A percentile compares a stretch with the other conserved stretches of the same genome.
phyloP scores from a whole-genome alignment of 228 moss, liverwort and hornwort species.

The Sphagnum magellanicum region DNA sequence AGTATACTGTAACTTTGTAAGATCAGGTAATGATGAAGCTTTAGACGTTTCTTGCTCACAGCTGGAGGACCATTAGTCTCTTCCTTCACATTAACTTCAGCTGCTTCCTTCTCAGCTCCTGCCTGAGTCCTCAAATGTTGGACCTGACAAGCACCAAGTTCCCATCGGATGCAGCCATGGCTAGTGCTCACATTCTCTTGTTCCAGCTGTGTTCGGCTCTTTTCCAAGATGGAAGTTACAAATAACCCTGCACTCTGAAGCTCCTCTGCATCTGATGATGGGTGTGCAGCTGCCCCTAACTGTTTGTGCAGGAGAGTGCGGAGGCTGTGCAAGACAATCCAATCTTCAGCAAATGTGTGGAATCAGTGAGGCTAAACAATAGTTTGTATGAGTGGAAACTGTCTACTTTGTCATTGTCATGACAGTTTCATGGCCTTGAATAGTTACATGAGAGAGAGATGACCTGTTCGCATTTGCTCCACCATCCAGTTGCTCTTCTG shows the following conservation, averaged over 20 bases:
- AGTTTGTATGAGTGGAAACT: no score
- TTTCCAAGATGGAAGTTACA: conserved; percentile 25
- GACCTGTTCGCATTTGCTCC: conserved; percentile 66
- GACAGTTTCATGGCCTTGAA: no score
- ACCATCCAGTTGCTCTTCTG: conserved; percentile 57
- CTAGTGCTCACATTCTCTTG: conserved; percentile 23
- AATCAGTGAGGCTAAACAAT: no score
- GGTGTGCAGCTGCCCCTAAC: conserved; percentile 17
- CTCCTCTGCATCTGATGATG: conserved; percentile 27
- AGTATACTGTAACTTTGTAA: no score
- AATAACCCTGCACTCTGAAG: conserved; percentile 31
- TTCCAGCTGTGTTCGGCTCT: conserved; percentile 32
- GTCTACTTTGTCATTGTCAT: no score
- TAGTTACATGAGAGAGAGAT: neutral
- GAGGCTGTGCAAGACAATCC: conserved; percentile 24
- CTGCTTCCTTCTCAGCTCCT: conserved; percentile 35
- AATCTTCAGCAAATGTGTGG: no score
- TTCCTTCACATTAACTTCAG: conserved; percentile 24
- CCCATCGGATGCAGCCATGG: conserved; percentile 41
- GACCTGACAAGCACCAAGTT: conserved; percentile 68
- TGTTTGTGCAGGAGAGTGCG: conserved; percentile 39
- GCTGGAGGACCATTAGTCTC: conserved; percentile 11
- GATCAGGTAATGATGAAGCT: no score
- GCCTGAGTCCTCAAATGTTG: conserved; percentile 54
- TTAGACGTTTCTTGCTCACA: conserved; percentile 5